Evolutionary conservation across 1,284 basidiomycete genomes (phyloP).

Genomic region (Cystobasidium slooffiae): DNA sequence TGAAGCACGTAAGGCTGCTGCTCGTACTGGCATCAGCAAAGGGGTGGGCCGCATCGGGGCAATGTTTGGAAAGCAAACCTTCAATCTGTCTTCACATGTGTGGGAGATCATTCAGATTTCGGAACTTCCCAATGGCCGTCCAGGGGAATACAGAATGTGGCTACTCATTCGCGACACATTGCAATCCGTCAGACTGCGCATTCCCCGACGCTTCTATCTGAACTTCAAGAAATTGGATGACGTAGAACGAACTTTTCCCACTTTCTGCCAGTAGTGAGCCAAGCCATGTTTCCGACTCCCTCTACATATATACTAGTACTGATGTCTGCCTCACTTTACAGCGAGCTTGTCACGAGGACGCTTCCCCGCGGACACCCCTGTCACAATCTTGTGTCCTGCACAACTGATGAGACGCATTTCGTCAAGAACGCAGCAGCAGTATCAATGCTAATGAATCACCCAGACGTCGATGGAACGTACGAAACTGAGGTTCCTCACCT

Average conservation of each 20-base stretch:
- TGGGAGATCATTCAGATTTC: constrained; percentile 96
- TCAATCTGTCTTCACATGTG: constrained; percentile 68
- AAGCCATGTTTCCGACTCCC: constrained; percentile 26
- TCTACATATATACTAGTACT: constrained; percentile 48
- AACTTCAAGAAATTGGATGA: constrained; percentile 69
- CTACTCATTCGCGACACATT: constrained; percentile 81
- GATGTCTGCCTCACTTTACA: constrained; percentile 61
- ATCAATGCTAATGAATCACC: constrained; percentile 87
- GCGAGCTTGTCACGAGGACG: constrained; percentile 74
- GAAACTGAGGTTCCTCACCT: constrained; percentile 89
- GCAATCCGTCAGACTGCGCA: constrained; percentile 76
- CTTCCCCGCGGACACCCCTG: constrained; percentile 80
- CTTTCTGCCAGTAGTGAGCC: constrained; percentile 34
- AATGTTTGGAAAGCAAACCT: constrained; percentile 76
- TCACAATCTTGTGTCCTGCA: constrained; percentile 79
- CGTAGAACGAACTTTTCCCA: constrained; percentile 36
- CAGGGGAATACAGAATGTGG: constrained; percentile 90
- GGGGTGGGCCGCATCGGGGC: constrained; percentile 57
- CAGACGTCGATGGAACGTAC: constrained; percentile 93
- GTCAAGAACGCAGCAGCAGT: constrained; percentile 87
- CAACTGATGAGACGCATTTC: constrained; percentile 82
- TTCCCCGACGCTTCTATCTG: constrained; percentile 90
- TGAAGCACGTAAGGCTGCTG: constrained; percentile 60
- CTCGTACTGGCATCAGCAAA: constrained; percentile 20
- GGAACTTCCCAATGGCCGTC: constrained; percentile 63